A percentile compares a stretch with the other conserved stretches of the same genome.
Conservation (phyloP, 352 stramenopile genomes). For the Pilasporangium apinafurcum region DNA sequence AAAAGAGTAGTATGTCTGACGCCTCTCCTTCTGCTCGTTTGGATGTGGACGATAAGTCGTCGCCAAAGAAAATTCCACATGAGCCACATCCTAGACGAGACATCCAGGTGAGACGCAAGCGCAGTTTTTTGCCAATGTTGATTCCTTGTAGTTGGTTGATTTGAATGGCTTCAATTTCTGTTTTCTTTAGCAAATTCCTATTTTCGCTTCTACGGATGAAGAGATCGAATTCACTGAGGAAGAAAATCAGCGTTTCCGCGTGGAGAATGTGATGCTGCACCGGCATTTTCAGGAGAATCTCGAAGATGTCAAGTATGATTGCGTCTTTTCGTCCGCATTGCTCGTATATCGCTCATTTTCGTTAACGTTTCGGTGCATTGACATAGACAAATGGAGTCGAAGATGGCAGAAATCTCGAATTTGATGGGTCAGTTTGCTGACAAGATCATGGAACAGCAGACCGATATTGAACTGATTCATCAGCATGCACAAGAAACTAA, state of each 20-base stretch:
- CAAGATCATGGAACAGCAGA: constrained; percentile 81
- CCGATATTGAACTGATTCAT: constrained; percentile 74
- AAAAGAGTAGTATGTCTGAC: too few relatives aligned
- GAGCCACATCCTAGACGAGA: background rate
- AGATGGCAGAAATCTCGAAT: constrained; percentile 81
- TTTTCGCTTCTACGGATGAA: constrained; percentile 40
- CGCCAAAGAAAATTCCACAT: background rate
- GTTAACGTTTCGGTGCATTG: background rate
- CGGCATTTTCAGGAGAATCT: constrained; percentile 84
- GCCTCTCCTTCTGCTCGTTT: too few relatives aligned
- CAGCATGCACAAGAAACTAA: constrained; percentile 62
- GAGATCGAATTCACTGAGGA: constrained; percentile 60
- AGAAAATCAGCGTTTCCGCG: constrained; percentile 44
- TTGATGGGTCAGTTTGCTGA: constrained; percentile 82
- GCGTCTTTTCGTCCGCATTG: background rate
- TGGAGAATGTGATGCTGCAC: constrained; percentile 73
- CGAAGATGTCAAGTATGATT: constrained; percentile 70
- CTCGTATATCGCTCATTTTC: background rate
- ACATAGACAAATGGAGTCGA: constrained; percentile 72
- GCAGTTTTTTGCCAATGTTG: background rate
- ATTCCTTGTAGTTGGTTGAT: background rate
- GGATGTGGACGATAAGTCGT: background rate
- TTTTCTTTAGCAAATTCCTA: constrained; percentile 9
- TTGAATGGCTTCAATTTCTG: background rate
- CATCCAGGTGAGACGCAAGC: constrained; percentile 5